Base-by-base conservation (phyloP, 2,329 filamentous ascomycete species). In the Hypoxylon sp. region DNA sequence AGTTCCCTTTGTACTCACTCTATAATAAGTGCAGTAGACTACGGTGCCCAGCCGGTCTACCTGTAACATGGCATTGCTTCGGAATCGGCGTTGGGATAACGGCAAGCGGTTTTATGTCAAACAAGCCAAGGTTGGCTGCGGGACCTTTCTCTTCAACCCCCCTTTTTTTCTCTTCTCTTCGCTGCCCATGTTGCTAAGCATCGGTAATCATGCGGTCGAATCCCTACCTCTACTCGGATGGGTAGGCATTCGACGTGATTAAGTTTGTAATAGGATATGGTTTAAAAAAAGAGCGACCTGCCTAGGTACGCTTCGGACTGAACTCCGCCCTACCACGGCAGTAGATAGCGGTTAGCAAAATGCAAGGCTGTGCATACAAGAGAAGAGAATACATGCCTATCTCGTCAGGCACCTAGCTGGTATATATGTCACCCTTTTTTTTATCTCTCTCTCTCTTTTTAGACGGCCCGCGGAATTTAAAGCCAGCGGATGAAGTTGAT, bases 1-100 rank as follows among this genome's bases (percentile, higher is more conserved):
- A 37, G 27, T 69, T 67, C 60, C 60, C 55, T 70, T 68, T 69
- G 67, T 69, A 63, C 55, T 60, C 65, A 69, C 64, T 67, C 46
- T 67, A 69, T 67, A 68, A 58, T 63, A 62, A 49, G 41, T 26
- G 37, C 46, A n/a, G 43, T 47, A 27, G 48, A 43, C 49, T 43
- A 42, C 20, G 41, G 55, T 58, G 54, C 27, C 64, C 60, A 24
- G 48, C 55, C 45, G 43, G 52, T 57, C 52, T 47, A 48, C 50
- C 54, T 64, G 61, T 62, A 62, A 58, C 58, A 63, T 40, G 61
- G 55, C 61, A 64, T 64, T 50, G 53, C 18, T 61, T 62, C 40
- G 49, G 54, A 38, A 52, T 38, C 26, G 63, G 63, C 60, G 63
- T 65, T 61, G 29, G 42, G 57, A 58, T 41, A 54, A 38, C 41